Evolutionary conservation across 768 basidiomycete genomes (phyloP), one percentile per base, ranked within the genome.

Genomic region (Collybia mongolica): DNA sequence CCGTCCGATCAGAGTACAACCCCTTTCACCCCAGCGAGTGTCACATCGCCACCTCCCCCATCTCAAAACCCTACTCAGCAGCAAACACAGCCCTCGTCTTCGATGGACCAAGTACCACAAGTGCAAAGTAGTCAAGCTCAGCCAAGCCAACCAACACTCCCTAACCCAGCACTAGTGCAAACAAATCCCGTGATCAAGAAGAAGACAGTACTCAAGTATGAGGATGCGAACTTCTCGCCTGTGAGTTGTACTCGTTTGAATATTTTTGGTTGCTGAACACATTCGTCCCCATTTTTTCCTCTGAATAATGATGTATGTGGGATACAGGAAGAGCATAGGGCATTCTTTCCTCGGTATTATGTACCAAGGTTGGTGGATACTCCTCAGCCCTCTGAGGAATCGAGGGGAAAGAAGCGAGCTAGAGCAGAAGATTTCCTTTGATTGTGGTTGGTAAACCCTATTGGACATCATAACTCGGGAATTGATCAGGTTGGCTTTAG

Each of bases 391-490:
- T 60, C 57, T 26, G 85, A 87, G 44, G 88, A 88, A 60, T 72
- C 79, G 44, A 79, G 88, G 56, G 90, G 90, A 42, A 90, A 84
- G 74, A 93, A 93, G 68, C 74, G 92, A 41, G 88, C 90, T 41
- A 76, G 90, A 56, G 92, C 92, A 26, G 90, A 93, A 67, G 92
- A 93, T 66, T 90, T 90, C 67, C 69, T 93, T 59, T 91, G 58
- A 62, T 11, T 32, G 39, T n/a, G 24, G 52, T 39, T 3, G 40
- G 44, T 29, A 24, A 19, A 5, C 43, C 11, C 24, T 11, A 18
- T 40, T 5, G 15, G 2, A 8, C 20, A 43, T 19, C 12, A 22
- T n/a, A 7, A 19, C 15, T 6, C n/a, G 12, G 28, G 4, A 18
- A 32, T 15, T 22, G 6, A 14, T 40, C 28, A 26, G 46, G 39